Percentiles rank a stretch among this genome's conserved stretches.
These are phyloP conservation scores for Neofusicoccum cordaticola DNA, from an alignment of 2,329 filamentous ascomycete genomes.

Conservation along the genomic window DNA sequence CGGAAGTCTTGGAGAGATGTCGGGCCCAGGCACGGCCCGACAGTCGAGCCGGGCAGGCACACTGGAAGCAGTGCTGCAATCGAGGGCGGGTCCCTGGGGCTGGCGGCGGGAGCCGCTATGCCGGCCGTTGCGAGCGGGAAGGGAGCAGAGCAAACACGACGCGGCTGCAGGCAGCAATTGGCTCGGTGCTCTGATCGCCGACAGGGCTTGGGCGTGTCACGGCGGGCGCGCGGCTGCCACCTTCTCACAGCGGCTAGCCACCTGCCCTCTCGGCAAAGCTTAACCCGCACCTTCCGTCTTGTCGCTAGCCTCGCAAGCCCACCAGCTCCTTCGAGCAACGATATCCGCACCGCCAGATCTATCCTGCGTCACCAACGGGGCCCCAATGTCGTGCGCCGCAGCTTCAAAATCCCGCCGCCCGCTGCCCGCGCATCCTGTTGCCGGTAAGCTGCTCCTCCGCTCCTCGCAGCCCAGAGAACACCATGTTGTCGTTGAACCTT, in stretches of 20 bases:
- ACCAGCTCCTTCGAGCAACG: background rate
- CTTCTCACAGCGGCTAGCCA: slow-evolving; percentile 2
- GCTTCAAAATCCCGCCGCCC: background rate
- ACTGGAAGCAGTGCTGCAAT: no score
- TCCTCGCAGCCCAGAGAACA: background rate
- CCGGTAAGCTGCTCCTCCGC: background rate
- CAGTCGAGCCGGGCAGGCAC: no score
- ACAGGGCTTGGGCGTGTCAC: background rate
- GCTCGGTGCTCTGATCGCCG: no score
- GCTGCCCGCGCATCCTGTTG: background rate
- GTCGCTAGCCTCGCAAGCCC: background rate
- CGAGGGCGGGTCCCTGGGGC: no score
- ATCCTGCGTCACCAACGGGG: background rate
- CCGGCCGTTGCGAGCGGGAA: no score
- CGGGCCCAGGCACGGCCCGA: no score
- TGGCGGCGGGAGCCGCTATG: no score
- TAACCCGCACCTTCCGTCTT: slow-evolving; percentile 6
- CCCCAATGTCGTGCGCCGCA: background rate
- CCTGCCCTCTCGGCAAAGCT: slow-evolving; percentile 5
- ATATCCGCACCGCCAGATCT: background rate
- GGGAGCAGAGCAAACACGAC: no score
- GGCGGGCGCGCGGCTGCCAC: background rate
- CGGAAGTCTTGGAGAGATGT: no score
- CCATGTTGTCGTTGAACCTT: background rate
- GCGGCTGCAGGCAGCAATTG: no score